These are phyloP conservation scores for Alternaria conjuncta DNA, from an alignment of 2,329 filamentous ascomycete species.

Conservation along the genomic window DNA sequence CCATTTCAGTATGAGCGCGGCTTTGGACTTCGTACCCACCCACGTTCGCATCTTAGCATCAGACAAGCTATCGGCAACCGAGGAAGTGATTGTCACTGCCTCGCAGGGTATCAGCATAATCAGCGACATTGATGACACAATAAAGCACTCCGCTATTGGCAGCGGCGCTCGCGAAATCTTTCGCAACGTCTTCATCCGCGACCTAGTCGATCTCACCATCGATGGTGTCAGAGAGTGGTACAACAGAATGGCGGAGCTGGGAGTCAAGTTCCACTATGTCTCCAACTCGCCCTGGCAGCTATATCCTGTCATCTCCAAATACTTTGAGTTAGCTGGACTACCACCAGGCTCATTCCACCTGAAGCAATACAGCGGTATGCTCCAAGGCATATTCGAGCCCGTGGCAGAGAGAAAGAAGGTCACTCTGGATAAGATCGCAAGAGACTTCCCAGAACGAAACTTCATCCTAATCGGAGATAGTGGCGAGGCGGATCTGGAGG, in stretches of 20 bases:
- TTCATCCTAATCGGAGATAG: slow-evolving; percentile 96
- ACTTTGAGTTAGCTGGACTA: slow-evolving; percentile 79
- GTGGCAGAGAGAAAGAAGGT: slow-evolving; percentile 93
- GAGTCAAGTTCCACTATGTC: slow-evolving; percentile 92
- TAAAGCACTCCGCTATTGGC: slow-evolving; percentile 92
- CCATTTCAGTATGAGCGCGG: slow-evolving; percentile 81
- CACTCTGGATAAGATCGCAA: slow-evolving; percentile 81
- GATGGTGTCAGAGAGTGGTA: slow-evolving; percentile 94
- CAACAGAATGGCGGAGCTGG: slow-evolving; percentile 73
- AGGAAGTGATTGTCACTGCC: slow-evolving; percentile 78
- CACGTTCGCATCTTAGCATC: slow-evolving; percentile 86
- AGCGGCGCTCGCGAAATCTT: slow-evolving; percentile 92
- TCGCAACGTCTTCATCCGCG: slow-evolving; percentile 91
- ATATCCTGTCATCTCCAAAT: slow-evolving; percentile 85
- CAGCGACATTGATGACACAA: slow-evolving; percentile 96
- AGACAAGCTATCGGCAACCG: slow-evolving; percentile 80
- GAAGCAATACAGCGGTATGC: slow-evolving; percentile 95
- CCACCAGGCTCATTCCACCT: slow-evolving; percentile 91
- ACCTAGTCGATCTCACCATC: slow-evolving; percentile 79
- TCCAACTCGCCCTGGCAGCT: slow-evolving; percentile 99
- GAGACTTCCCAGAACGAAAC: slow-evolving; percentile 85
- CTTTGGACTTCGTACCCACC: slow-evolving; percentile 88
- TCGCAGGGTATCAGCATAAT: slow-evolving; percentile 86
- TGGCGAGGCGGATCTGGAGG: slow-evolving; percentile 94
- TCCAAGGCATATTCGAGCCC: slow-evolving; percentile 97